These are phyloP conservation scores for Trapa bicornis DNA, from an alignment of 345 rosid genomes.

Conservation along the genomic window DNA sequence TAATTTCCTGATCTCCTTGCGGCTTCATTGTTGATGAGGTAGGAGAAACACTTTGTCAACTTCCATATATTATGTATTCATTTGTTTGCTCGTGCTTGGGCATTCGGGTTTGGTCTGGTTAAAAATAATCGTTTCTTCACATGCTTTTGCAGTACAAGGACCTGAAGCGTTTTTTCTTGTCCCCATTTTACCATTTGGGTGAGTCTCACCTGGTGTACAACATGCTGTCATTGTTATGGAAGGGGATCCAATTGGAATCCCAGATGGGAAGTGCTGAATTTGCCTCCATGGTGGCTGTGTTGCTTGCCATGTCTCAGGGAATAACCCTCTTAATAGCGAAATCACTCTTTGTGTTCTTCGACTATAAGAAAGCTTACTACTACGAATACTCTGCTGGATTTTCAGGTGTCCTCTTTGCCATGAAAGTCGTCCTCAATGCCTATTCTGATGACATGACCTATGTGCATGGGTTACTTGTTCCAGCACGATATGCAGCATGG, in stretches of 20 bases:
- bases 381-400: conserved; percentile 68
- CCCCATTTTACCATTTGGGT: conserved; percentile 71
- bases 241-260: conserved; percentile 76
- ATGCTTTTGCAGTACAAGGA: conserved; percentile 50
- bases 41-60: background rate
- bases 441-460: conserved; percentile 42
- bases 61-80: background rate
- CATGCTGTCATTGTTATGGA: conserved; percentile 92
- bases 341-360: conserved; percentile 49
- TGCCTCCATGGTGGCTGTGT: conserved; percentile 56
- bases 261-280: conserved; percentile 88
- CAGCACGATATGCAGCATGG: conserved; percentile 84
- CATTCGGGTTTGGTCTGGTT: background rate
- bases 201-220: conserved; percentile 83
- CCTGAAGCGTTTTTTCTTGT: conserved; percentile 63
- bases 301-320: conserved; percentile 83
- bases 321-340: conserved; percentile 62
- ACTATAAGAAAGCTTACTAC: conserved; percentile 49
- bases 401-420: conserved; percentile 84
- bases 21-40: background rate
- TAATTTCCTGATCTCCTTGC: background rate
- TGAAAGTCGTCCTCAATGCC: conserved; percentile 89
- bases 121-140: background rate
- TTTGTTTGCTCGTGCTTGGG: background rate
- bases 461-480: conserved; percentile 63